Percentiles rank a stretch among this genome's conserved stretches.
These are phyloP conservation scores for Candida krabiensis DNA, from an alignment of 805 yeast species.

Conservation along the genomic window DNA sequence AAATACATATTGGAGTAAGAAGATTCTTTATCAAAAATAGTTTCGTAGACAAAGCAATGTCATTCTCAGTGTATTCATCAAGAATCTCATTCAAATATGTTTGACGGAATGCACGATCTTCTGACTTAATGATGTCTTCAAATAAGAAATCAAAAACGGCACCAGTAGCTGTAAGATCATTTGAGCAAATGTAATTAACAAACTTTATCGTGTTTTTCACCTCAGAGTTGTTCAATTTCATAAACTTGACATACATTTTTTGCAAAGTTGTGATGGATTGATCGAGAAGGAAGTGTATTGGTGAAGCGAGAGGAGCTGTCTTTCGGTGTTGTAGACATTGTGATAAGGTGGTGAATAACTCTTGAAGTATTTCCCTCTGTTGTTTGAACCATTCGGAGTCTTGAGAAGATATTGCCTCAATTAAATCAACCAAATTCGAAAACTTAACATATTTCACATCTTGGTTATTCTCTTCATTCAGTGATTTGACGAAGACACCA, in stretches of 20 bases:
- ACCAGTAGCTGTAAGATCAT: constrained; percentile 46
- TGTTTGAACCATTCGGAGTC: constrained; percentile 55
- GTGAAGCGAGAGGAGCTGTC: constrained; percentile 48
- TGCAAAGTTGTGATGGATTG: constrained; percentile 70
- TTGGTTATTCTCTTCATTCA: constrained; percentile 44
- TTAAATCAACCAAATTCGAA: constrained; percentile 70
- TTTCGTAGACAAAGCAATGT: constrained; percentile 49
- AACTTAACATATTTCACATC: constrained; percentile 63
- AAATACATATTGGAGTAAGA: constrained; percentile 63
- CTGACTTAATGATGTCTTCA: constrained; percentile 50
- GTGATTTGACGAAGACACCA: constrained; percentile 45
- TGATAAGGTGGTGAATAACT: constrained; percentile 42
- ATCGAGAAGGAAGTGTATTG: constrained; percentile 66
- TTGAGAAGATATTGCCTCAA: constrained; percentile 48
- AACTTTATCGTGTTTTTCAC: constrained; percentile 40
- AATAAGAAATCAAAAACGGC: constrained; percentile 59
- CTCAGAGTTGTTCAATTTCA: constrained; percentile 12
- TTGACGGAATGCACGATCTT: constrained; percentile 47
- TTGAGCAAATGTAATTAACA: constrained; percentile 43
- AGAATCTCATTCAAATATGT: constrained; percentile 53
- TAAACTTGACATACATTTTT: constrained; percentile 37
- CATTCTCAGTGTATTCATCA: constrained; percentile 46
- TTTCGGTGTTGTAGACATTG: constrained; percentile 43
- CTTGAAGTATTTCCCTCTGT: constrained; percentile 46
- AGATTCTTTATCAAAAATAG: constrained; percentile 62